Percentiles rank a stretch among this genome's conserved stretches.
These are phyloP conservation scores for Lactarius akahatsu DNA, from an alignment of 768 basidiomycete genomes.

Conservation along the genomic window DNA sequence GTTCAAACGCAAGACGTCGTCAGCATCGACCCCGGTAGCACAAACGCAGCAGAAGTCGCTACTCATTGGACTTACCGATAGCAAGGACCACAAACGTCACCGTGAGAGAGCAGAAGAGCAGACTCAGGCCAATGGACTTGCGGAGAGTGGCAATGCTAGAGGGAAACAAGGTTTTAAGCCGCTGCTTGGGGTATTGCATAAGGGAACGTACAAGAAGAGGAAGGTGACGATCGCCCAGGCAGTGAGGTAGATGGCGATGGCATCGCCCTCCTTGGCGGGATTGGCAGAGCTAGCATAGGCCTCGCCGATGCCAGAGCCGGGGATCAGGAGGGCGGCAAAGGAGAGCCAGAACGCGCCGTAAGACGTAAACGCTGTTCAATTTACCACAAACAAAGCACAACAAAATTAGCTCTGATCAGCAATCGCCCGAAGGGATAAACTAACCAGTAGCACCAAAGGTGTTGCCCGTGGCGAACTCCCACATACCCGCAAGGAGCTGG, in stretches of 20 bases:
- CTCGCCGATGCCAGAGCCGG: slow-evolving; percentile 56
- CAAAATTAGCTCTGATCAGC: slow-evolving; percentile 22
- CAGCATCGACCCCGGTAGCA: background rate
- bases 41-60: background rate
- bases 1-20: background rate
- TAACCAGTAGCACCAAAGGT: slow-evolving; percentile 70
- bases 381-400: slow-evolving; percentile 30
- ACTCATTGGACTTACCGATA: slow-evolving; percentile 36
- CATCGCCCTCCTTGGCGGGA: slow-evolving; percentile 46
- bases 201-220: slow-evolving; percentile 56
- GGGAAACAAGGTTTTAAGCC: background rate
- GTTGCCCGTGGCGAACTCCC: slow-evolving; percentile 59
- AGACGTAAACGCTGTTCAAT: slow-evolving; percentile 66
- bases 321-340: slow-evolving; percentile 70
- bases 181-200: background rate
- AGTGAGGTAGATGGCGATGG: slow-evolving; percentile 71
- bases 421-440: slow-evolving; percentile 31
- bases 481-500: slow-evolving; percentile 88
- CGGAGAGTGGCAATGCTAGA: slow-evolving; percentile 49
- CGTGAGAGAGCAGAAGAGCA: slow-evolving; percentile 53
- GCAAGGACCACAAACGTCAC: slow-evolving; percentile 54
- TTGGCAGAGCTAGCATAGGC: slow-evolving; percentile 44
- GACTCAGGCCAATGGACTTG: slow-evolving; percentile 48
- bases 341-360: slow-evolving; percentile 92
- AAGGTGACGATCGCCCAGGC: slow-evolving; percentile 75